These are phyloP conservation scores for Ogataea nakhonphanomensis DNA, from an alignment of 805 yeast genomes.

Conservation along the genomic window DNA sequence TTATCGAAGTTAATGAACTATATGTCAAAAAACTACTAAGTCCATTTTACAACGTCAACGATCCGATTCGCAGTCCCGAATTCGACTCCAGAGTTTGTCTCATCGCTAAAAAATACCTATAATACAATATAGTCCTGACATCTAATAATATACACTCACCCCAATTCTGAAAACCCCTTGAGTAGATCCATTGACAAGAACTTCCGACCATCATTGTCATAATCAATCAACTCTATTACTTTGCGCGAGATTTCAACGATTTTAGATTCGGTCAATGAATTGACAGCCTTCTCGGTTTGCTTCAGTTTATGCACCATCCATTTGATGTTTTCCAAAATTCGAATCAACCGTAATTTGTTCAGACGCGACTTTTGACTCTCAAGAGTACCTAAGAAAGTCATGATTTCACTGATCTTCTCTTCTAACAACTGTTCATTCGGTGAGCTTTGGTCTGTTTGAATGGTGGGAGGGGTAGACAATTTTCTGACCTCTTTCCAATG, in stretches of 20 bases:
- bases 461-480: constrained; percentile 8
- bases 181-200: constrained; percentile 34
- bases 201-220: constrained; percentile 23
- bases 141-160: constrained; percentile 19
- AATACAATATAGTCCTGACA: constrained; percentile 12
- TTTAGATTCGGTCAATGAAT: constrained; percentile 19
- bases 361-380: constrained; percentile 11
- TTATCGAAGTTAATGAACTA: constrained; percentile 79
- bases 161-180: constrained; percentile 30
- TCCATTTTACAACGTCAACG: constrained; percentile 80
- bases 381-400: constrained; percentile 11
- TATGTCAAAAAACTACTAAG: constrained; percentile 81
- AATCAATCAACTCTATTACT: constrained; percentile 20
- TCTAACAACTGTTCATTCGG: constrained; percentile 7
- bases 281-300: constrained; percentile 23
- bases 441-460: constrained; percentile 11
- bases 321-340: constrained; percentile 37
- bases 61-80: constrained; percentile 65
- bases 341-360: constrained; percentile 10
- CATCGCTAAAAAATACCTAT: constrained; percentile 74
- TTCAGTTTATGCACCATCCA: constrained; percentile 27
- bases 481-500: constrained; percentile 37
- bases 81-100: constrained; percentile 74
- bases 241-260: constrained; percentile 21
- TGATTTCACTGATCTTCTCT: constrained; percentile 17